Percentiles rank a stretch among this genome's conserved stretches.
Conservation (phyloP, 108 stramenopile genomes). For the Skeletonema grethae region DNA sequence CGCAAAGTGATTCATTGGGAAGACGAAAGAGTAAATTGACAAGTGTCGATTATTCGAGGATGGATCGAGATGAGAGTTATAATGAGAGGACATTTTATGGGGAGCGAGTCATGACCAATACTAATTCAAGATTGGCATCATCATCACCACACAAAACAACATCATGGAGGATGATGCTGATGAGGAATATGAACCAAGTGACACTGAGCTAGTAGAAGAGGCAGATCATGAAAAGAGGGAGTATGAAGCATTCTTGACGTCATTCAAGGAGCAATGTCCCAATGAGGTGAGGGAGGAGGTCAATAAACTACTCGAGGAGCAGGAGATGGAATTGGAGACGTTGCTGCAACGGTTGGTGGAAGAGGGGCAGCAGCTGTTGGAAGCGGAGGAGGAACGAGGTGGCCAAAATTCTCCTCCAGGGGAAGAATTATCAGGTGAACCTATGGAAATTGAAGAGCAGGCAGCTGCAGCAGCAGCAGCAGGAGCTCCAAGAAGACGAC, state of each 20-base stretch:
- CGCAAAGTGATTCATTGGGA: neutral
- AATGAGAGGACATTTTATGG: slow-evolving; percentile 18
- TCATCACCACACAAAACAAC: neutral
- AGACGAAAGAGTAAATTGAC: neutral
- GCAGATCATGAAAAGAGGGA: slow-evolving; percentile 20
- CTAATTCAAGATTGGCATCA: neutral
- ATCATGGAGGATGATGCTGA: slow-evolving; percentile 12
- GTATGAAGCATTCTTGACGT: slow-evolving; percentile 16
- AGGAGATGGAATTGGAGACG: slow-evolving; percentile 36
- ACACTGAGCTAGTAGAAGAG: slow-evolving; percentile 22
- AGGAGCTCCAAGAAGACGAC: neutral
- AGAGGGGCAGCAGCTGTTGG: slow-evolving; percentile 7
- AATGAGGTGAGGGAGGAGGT: slow-evolving; percentile 26
- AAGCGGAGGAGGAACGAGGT: neutral
- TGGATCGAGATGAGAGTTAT: slow-evolving; percentile 25
- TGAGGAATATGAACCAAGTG: slow-evolving; percentile 17
- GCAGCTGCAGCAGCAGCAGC: neutral
- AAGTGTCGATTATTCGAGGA: slow-evolving; percentile 24
- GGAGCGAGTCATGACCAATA: neutral
- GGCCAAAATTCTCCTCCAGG: slow-evolving; percentile 5
- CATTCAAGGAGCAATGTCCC: slow-evolving; percentile 5
- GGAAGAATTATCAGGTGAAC: slow-evolving; percentile 36
- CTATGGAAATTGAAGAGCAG: slow-evolving; percentile 13
- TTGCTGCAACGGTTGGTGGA: slow-evolving; percentile 31
- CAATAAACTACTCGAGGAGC: slow-evolving; percentile 25